Evolutionary conservation across 2,329 filamentous ascomycete genomes (phyloP).

Genomic region (Ophiostoma piceae): DNA sequence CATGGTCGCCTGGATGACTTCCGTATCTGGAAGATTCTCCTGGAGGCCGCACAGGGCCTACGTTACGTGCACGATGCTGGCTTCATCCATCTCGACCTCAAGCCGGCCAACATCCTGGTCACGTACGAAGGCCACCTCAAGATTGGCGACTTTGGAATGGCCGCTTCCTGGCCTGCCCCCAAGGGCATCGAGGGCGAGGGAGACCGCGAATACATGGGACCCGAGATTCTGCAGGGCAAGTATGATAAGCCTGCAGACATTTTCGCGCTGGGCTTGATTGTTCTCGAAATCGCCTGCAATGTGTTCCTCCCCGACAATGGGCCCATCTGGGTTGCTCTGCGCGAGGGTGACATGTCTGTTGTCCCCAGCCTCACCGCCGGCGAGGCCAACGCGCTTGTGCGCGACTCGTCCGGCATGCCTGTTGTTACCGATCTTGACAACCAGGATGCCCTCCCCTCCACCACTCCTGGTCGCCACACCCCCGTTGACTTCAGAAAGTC

Average conservation of each 20-base stretch:
- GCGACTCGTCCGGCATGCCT: conserved; percentile 69
- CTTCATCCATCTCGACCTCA: conserved; percentile 80
- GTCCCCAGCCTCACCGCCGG: conserved; percentile 84
- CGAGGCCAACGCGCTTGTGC: conserved; percentile 61
- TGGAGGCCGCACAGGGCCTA: conserved; percentile 79
- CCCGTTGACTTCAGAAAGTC: conserved; percentile 20
- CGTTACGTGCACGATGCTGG: conserved; percentile 84
- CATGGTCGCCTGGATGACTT: conserved; percentile 92
- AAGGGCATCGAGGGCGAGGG: conserved; percentile 82
- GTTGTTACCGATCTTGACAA: conserved; percentile 36
- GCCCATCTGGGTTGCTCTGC: conserved; percentile 80
- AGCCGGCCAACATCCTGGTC: conserved; percentile 79
- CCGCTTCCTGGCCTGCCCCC: conserved; percentile 70
- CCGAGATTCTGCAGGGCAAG: conserved; percentile 79
- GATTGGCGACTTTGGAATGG: conserved; percentile 82
- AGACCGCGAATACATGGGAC: conserved; percentile 92
- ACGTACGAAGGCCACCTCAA: conserved; percentile 76
- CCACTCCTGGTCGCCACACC: conserved; percentile 16
- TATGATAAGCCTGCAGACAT: conserved; percentile 90
- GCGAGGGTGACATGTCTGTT: conserved; percentile 82
- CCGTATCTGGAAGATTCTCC: conserved; percentile 94
- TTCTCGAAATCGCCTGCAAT: conserved; percentile 91
- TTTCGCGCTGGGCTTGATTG: conserved; percentile 89
- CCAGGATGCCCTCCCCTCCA: conserved; percentile 23
- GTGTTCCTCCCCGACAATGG: conserved; percentile 92